Percentiles rank a stretch among this genome's conserved stretches.
Evolutionary conservation across 805 yeast species (phyloP).

Genomic region (Kluyveromyces dobzhanskii): DNA sequence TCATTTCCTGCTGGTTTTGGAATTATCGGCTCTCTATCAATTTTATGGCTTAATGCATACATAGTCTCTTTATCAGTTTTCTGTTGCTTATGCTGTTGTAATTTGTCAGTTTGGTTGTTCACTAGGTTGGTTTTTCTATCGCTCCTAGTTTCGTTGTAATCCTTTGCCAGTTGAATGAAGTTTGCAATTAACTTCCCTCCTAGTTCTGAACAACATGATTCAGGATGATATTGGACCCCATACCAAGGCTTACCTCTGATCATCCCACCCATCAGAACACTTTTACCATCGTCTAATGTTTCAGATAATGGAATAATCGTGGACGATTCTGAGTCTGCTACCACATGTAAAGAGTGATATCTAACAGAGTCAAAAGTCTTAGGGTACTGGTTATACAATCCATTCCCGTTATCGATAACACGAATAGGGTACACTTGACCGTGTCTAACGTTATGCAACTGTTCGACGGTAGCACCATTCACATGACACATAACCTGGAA

Average conservation of each 20-base stretch:
- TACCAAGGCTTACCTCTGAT: constrained; percentile 59
- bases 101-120: no score
- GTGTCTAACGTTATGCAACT: constrained; percentile 58
- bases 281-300: constrained; percentile 38
- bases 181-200: constrained; percentile 56
- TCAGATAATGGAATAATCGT: constrained; percentile 52
- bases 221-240: constrained; percentile 98
- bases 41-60: constrained; percentile 10
- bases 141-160: constrained; percentile 19
- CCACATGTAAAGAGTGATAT: constrained; percentile 77
- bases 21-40: constrained; percentile 23
- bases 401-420: constrained; percentile 12
- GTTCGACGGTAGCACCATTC: constrained; percentile 47
- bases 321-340: constrained; percentile 10
- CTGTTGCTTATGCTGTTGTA: not conserved
- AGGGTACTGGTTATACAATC: constrained; percentile 37
- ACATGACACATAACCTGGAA: constrained; percentile 71
- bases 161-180: constrained; percentile 34
- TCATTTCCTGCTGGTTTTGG: constrained; percentile 2
- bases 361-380: constrained; percentile 59
- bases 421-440: constrained; percentile 67
- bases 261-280: constrained; percentile 71
- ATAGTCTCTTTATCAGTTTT: not conserved
- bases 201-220: constrained; percentile 70
- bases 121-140: not conserved